Percentiles rank a stretch among this genome's conserved stretches.
phyloP scores from a whole-genome alignment of 1,139 yeast genomes.

The Lodderomyces theae region DNA sequence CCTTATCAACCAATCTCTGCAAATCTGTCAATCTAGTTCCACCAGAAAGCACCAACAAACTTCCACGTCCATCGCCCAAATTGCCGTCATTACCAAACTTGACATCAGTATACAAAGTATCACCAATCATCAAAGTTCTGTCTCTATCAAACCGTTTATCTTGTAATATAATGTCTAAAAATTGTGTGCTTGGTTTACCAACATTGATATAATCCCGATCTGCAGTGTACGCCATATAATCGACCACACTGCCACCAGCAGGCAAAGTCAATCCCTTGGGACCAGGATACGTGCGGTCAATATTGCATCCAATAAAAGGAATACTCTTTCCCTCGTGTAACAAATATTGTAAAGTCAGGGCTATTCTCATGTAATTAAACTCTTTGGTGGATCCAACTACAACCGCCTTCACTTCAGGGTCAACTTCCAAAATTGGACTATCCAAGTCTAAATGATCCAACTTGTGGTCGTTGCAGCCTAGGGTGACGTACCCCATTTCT shows the following conservation, averaged over 20 bases:
- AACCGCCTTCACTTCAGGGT: slow-evolving; percentile 40
- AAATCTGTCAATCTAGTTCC: slow-evolving; percentile 29
- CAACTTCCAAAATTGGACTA: slow-evolving; percentile 36
- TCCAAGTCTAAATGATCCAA: slow-evolving; percentile 18
- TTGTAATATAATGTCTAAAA: slow-evolving; percentile 29
- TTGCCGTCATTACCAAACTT: slow-evolving; percentile 43
- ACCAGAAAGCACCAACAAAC: slow-evolving; percentile 38
- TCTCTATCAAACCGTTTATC: slow-evolving; percentile 26
- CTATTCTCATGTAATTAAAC: slow-evolving; percentile 38
- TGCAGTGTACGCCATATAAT: slow-evolving; percentile 34
- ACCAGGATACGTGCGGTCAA: slow-evolving; percentile 41
- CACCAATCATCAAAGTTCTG: slow-evolving; percentile 41
- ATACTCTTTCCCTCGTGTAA: slow-evolving; percentile 29
- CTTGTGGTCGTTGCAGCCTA: slow-evolving; percentile 68
- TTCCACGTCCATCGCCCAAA: slow-evolving; percentile 29
- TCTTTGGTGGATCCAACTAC: slow-evolving; percentile 42
- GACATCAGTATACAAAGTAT: slow-evolving; percentile 42
- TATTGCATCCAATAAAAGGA: slow-evolving; percentile 41
- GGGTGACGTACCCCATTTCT: slow-evolving; percentile 61
- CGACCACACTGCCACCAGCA: not conserved
- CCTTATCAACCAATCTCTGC: slow-evolving; percentile 10
- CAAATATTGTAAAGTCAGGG: slow-evolving; percentile 40
- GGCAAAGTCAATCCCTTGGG: slow-evolving; percentile 37
- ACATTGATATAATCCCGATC: slow-evolving; percentile 32
- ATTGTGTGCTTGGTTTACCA: slow-evolving; percentile 37